Evolutionary conservation across 2,329 filamentous ascomycete species (phyloP).

Genomic region (Trichoderma koningiopsis): DNA sequence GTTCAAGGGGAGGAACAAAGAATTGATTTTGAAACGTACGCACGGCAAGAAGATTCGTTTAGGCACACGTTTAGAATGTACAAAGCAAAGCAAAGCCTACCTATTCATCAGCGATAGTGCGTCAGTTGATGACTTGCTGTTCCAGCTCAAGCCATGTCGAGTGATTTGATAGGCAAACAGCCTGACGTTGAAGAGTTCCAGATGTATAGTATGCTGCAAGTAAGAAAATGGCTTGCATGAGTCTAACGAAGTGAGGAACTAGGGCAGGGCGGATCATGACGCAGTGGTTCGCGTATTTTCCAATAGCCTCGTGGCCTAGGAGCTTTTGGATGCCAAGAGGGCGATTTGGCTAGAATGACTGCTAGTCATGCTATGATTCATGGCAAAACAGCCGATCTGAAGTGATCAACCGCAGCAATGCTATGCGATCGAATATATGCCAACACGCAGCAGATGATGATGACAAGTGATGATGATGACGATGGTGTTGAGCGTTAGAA

Average conservation of each 20-base stretch:
- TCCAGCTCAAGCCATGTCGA: background rate
- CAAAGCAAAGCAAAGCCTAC: background rate
- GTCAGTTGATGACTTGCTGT: background rate
- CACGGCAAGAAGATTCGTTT: background rate
- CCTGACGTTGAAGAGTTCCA: background rate
- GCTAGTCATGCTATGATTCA: background rate
- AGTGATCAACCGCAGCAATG: background rate
- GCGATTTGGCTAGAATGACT: background rate
- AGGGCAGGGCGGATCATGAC: background rate
- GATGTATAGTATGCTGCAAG: background rate
- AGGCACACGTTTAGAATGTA: background rate
- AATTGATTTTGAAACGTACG: background rate
- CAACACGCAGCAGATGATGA: background rate
- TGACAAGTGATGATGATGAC: background rate
- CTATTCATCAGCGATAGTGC: background rate
- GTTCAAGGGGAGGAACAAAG: slow-evolving; percentile 8
- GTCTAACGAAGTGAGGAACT: background rate
- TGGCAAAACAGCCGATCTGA: background rate
- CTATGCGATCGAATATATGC: background rate
- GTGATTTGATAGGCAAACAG: background rate
- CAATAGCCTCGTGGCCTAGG: background rate
- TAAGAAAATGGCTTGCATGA: slow-evolving; percentile 7
- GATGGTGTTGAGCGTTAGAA: background rate
- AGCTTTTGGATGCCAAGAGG: background rate
- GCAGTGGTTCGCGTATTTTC: background rate